Conservation (phyloP, 345 rosid genomes). For the Laguncularia racemosa region DNA sequence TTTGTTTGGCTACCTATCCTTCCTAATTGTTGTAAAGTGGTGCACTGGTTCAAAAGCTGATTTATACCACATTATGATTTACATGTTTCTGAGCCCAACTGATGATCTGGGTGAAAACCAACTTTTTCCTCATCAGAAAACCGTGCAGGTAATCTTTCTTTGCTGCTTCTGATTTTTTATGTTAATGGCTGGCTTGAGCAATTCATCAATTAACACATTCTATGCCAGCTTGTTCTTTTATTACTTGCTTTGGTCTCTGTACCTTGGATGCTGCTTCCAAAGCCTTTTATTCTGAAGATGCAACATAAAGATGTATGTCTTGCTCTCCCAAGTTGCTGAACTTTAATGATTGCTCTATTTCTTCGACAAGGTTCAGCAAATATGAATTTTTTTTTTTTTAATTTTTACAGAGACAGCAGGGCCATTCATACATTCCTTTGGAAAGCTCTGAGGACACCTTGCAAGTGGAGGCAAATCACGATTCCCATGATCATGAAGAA, state of each 20-base stretch:
- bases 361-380: not conserved
- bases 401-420: slow-evolving; percentile 72
- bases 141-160: slow-evolving; percentile 48
- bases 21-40: slow-evolving; percentile 85
- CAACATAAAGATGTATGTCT: slow-evolving; percentile 65
- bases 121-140: slow-evolving; percentile 73
- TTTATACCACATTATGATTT: slow-evolving; percentile 82
- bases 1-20: slow-evolving; percentile 86
- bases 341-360: slow-evolving; percentile 1
- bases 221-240: slow-evolving; percentile 58
- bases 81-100: slow-evolving; percentile 96
- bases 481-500: slow-evolving; percentile 74
- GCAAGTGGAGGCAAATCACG: slow-evolving; percentile 46
- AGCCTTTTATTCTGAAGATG: slow-evolving; percentile 85
- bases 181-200: not conserved
- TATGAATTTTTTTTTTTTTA: slow-evolving; percentile 17
- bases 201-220: slow-evolving; percentile 5
- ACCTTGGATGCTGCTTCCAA: slow-evolving; percentile 95
- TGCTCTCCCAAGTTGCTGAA: slow-evolving; percentile 3
- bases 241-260: slow-evolving; percentile 82
- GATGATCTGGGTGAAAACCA: slow-evolving; percentile 89
- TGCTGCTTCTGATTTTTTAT: not conserved
- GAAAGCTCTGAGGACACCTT: slow-evolving; percentile 67
- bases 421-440: slow-evolving; percentile 56
- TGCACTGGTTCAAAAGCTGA: slow-evolving; percentile 89